Evolutionary conservation across 257 asterid genomes (phyloP), one percentile per base, ranked within the genome.

Genomic region (Agastache rugosa): DNA sequence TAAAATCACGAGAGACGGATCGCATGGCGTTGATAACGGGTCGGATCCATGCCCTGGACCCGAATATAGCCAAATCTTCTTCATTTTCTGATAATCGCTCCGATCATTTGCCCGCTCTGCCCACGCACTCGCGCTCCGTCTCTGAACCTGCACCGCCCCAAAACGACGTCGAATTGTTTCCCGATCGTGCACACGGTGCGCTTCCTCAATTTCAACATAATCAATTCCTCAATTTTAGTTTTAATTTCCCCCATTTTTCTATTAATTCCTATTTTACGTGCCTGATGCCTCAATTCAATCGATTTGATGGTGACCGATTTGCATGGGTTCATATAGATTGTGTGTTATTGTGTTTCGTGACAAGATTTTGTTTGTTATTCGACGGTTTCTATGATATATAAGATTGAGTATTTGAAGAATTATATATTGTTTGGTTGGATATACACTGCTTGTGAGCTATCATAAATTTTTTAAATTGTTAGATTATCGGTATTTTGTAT

Each of bases 21-120:
- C 80, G 88, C 65, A 55, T 87, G 71, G 85, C 86, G 4, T 44
- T 80, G 47, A 82, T 87, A 63, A 83, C 86, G 63, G 81, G 84
- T 27, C 79, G 83, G 47, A 20, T 65, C 75, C 67, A 63, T 0
- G 72, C 53, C 66, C 71, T 67, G 4, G 79, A 65, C 39, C 71
- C 83, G 37, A 15, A 39, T 56, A 35, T 62, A 19, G 39, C 69
- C 56, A 76, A 76, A 69, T 80, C 80, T 17, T 74, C 62, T 41
- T 75, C 80, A 12, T 75, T 71, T 55, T 71, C 79, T 12, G 27
- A 29, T 44, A 67, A 34, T 9, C 25, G 27, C 12, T 25, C 42
- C 23, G 63, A 77, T 60, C 27, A 63, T 73, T 15, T 35, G 27
- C 71, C 72, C 27, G 29, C 44, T 5, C 20, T n/a, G 50, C 11